Evolutionary conservation across 108 stramenopile genomes (phyloP), one percentile per base, ranked within the genome.

Genomic region (Skeletonema potamos): DNA sequence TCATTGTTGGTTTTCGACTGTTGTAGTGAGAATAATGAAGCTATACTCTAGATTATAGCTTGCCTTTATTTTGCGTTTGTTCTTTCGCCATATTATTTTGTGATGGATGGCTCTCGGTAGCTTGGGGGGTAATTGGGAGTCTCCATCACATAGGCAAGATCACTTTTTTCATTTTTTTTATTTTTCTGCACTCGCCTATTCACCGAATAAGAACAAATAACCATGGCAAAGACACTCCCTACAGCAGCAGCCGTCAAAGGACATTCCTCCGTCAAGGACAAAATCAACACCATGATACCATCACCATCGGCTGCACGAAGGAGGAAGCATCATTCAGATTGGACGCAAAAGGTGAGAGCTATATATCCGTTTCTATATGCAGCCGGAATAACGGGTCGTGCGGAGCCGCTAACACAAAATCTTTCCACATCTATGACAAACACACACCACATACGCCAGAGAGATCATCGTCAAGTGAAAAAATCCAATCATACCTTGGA

Each of bases 1-100:
- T 94, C 93, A 94, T 94, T 26, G 28, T 9, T 34, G 34, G 7
- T 34, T 34, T 51, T 22, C 6, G 48, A 22, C 20, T 51, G 8
- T 51, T n/a, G 22, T 4, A 18, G 44, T 46, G n/a, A n/a, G n/a
- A n/a, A n/a, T n/a, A n/a, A n/a, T n/a, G n/a, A n/a, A n/a, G n/a
- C n/a, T n/a, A n/a, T n/a, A n/a, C n/a, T n/a, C n/a, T n/a, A n/a
- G n/a, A n/a, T n/a, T 36, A 36, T 37, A 2, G 36, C 12, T 12
- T 12, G 8, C 11, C 36, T 9, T 3, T 9, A 12, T 24, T 51
- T 51, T 51, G 9, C 22, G 18, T 51, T 41, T 41, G 39, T 41
- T 41, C 39, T 41, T 41, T 37, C n/a, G 36, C 10, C 36, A 37
- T 37, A 12, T n/a, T n/a, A n/a, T n/a, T 32, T 32, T 32, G 39